A percentile compares a stretch with the other conserved stretches of the same genome.
phyloP scores from a whole-genome alignment of 1,284 basidiomycete genomes.

The Apiotrichum gracile region DNA sequence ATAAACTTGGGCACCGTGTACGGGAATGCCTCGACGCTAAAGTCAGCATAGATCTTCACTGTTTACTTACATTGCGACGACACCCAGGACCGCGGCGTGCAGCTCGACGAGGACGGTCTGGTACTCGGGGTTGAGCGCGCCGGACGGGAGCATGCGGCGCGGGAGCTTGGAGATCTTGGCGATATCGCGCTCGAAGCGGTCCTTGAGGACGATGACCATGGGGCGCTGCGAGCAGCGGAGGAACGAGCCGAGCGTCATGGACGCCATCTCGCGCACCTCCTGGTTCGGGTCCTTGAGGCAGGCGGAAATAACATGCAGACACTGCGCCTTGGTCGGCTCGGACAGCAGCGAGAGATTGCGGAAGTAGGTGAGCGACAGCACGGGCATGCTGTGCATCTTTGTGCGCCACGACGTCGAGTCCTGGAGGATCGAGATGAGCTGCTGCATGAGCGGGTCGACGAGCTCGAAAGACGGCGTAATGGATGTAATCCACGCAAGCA shows the following conservation, averaged over 20 bases:
- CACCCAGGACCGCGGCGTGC: conserved; percentile 85
- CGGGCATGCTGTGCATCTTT: conserved; percentile 50
- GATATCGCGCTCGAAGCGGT: conserved; percentile 67
- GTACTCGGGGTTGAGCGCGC: conserved; percentile 57
- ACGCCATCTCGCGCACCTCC: conserved; percentile 91
- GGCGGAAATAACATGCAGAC: conserved; percentile 57
- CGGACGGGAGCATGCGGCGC: conserved; percentile 56
- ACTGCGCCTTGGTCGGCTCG: conserved; percentile 58
- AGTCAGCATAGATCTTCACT: neutral
- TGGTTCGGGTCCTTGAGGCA: conserved; percentile 86
- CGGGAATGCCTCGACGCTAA: conserved; percentile 54
- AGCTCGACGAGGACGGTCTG: conserved; percentile 66
- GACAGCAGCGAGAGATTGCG: conserved; percentile 70
- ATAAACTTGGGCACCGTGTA: conserved; percentile 61
- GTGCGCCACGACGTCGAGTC: conserved; percentile 50
- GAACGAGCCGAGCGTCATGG: conserved; percentile 79
- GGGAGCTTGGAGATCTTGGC: conserved; percentile 61
- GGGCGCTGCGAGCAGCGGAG: conserved; percentile 88
- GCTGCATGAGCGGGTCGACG: conserved; percentile 46
- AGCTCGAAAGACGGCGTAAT: conserved; percentile 49
- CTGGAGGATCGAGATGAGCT: conserved; percentile 46
- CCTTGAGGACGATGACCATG: conserved; percentile 80
- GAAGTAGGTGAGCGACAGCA: conserved; percentile 48
- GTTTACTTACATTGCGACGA: conserved; percentile 48
- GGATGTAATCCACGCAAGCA: conserved; percentile 48